These are phyloP conservation scores for Scutellaria minor DNA, from an alignment of 257 asterid genomes.

Conservation along the genomic window DNA sequence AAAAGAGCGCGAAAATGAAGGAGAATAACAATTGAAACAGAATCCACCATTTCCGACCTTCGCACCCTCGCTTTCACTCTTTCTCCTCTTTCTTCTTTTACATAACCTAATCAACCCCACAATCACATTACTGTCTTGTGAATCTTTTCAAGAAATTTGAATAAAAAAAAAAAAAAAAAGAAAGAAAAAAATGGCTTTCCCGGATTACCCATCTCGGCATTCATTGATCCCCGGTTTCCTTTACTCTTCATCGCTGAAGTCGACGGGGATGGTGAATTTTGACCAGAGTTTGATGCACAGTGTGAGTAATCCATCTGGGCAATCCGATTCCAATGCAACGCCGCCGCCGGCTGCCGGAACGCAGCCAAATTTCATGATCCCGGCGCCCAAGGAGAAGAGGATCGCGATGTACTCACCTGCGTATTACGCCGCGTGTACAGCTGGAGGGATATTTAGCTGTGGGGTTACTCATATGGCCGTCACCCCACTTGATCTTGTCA, in stretches of 20 bases:
- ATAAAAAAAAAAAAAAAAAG: not conserved
- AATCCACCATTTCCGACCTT: conserved; percentile 30
- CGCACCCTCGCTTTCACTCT: conserved; percentile 12
- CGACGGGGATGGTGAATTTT: conserved; percentile 15
- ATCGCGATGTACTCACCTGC: conserved; percentile 68
- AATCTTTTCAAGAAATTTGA: not conserved
- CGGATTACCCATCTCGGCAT: conserved; percentile 42
- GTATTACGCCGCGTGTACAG: conserved; percentile 70
- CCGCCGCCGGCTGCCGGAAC: no score
- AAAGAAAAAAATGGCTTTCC: conserved; percentile 44
- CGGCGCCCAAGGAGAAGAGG: conserved; percentile 63
- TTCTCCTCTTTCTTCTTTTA: not conserved
- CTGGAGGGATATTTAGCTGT: conserved; percentile 70
- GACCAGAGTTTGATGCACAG: conserved; percentile 15
- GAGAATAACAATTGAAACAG: conserved; percentile 30
- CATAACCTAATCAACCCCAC: conserved; percentile 15
- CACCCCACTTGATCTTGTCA: conserved; percentile 91
- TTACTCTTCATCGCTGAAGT: conserved; percentile 33
- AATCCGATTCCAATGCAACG: not conserved
- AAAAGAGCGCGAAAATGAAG: conserved; percentile 35
- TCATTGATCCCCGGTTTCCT: conserved; percentile 51
- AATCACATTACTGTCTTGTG: conserved; percentile 14
- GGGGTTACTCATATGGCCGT: conserved; percentile 83
- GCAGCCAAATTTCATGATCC: conserved; percentile 53
- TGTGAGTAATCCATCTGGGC: not conserved